Conservation (phyloP, 768 basidiomycete genomes). For the Psilocybe sp. region DNA sequence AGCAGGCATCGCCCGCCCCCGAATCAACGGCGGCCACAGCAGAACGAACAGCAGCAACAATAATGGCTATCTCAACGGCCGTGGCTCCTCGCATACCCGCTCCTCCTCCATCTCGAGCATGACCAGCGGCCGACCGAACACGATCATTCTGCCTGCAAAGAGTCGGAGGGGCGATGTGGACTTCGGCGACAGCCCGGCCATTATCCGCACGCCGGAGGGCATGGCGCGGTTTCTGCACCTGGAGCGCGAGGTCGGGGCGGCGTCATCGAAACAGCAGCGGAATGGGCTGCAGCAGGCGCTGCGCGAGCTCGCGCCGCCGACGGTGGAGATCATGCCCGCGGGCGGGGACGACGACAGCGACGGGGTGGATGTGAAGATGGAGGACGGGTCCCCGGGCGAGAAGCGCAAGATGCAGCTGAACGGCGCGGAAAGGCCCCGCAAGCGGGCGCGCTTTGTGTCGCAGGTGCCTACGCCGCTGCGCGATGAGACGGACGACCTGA, state of each 20-base stretch:
- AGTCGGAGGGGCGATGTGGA: conserved; percentile 36
- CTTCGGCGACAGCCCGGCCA: conserved; percentile 67
- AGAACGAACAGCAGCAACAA: no score
- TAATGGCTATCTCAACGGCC: conserved; percentile 40
- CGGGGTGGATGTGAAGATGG: conserved; percentile 20
- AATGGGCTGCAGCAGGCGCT: conserved; percentile 26
- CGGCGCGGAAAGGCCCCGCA: conserved; percentile 49
- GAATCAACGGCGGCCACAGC: conserved; percentile 33
- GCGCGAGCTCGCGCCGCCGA: conserved; percentile 30
- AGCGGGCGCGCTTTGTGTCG: conserved; percentile 53
- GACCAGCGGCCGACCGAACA: conserved; percentile 24
- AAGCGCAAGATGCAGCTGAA: conserved; percentile 55
- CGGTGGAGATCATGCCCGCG: not conserved
- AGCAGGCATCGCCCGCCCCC: conserved; percentile 30
- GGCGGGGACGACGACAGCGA: not conserved
- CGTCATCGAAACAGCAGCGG: conserved; percentile 8
- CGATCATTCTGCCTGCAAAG: conserved; percentile 14
- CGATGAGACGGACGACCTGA: conserved; percentile 40
- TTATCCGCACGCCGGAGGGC: conserved; percentile 67
- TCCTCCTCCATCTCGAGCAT: conserved; percentile 30
- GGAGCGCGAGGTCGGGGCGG: conserved; percentile 45
- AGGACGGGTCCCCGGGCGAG: conserved; percentile 39
- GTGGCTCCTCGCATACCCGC: conserved; percentile 26
- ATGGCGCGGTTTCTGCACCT: conserved; percentile 68
- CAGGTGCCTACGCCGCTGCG: conserved; percentile 33